These are phyloP conservation scores for Clarireedia sp. DNA, from an alignment of 2,329 filamentous ascomycete genomes.

Conservation along the genomic window DNA sequence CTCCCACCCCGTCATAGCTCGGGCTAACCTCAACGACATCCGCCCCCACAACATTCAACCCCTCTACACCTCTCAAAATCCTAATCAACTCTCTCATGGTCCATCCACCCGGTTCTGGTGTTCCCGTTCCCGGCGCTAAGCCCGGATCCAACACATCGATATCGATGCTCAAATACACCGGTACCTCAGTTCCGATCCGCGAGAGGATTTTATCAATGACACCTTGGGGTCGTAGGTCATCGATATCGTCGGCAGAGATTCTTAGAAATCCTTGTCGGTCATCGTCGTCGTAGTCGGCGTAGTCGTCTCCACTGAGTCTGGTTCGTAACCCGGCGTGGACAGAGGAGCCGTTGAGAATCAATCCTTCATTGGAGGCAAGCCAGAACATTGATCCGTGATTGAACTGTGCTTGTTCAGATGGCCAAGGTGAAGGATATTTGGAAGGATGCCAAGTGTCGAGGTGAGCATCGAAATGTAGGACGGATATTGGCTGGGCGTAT, in stretches of 20 bases:
- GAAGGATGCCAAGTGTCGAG: conserved; percentile 34
- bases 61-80: conserved; percentile 74
- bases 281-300: conserved; percentile 64
- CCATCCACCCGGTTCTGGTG: conserved; percentile 86
- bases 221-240: conserved; percentile 67
- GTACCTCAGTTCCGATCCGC: conserved; percentile 63
- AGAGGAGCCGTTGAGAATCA: conserved; percentile 65
- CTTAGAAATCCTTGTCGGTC: conserved; percentile 69
- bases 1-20: conserved; percentile 71
- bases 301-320: conserved; percentile 58
- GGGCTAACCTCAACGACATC: conserved; percentile 87
- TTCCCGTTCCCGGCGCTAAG: conserved; percentile 68
- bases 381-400: conserved; percentile 91
- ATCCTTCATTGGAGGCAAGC: conserved; percentile 72
- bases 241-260: conserved; percentile 79
- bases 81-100: conserved; percentile 80
- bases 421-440: conserved; percentile 74
- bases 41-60: conserved; percentile 76
- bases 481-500: conserved; percentile 55
- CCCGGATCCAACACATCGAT: conserved; percentile 75
- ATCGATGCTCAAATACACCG: conserved; percentile 75
- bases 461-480: conserved; percentile 64
- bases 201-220: conserved; percentile 64
- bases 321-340: conserved; percentile 82
- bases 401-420: conserved; percentile 62